Base-by-base conservation (phyloP, 192 early-diverging fungal species). In the Coemansia sp. region DNA sequence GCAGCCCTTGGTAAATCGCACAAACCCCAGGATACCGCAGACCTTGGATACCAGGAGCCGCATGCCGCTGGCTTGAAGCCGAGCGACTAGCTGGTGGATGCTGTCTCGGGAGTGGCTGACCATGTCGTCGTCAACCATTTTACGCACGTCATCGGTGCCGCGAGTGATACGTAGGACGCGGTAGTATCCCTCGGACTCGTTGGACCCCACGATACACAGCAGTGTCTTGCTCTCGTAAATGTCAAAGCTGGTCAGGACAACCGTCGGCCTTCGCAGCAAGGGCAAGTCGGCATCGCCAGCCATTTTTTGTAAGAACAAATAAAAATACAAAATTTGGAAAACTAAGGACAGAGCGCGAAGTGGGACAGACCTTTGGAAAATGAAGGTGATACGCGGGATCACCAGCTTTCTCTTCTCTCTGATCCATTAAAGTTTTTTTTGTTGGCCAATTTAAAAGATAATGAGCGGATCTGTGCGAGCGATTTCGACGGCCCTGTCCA, bases 141-240 rank as follows among this genome's bases (percentile, higher is more conserved):
- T 77, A 1, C 94, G 85, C 25, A 79, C 79, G 14, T 77, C 84
- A 18, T 68, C 72, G 3, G 85, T 79, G 0, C 91, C 92, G 33
- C 95, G 88, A 79, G 94, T 92, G 53, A 99, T 92, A 67, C 94
- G 96, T 38, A 97, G 83, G 10, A 97, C 88, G 3, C 92, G 78
- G 72, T 89, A 96, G 25, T 83, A 76, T 36, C 86, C 86, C 43
- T 92, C 89, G 13, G 86, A 83, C 55, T 89, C 86, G 72, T 92
- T 90, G 3, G 90, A 92, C 12, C 94, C 96, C 9, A 98, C 86
- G 18, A 97, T 83, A 62, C 85, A 94, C 58, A 89, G 92, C 35
- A 92, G 80, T 31, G 92, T 89, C 75, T 88, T 87, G 60, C 91
- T 97, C 64, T 97, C 95, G 71, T 94, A 95, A 28, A 97, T 84